Base-by-base conservation (phyloP, 352 stramenopile species). In the Pythium chondricola region DNA sequence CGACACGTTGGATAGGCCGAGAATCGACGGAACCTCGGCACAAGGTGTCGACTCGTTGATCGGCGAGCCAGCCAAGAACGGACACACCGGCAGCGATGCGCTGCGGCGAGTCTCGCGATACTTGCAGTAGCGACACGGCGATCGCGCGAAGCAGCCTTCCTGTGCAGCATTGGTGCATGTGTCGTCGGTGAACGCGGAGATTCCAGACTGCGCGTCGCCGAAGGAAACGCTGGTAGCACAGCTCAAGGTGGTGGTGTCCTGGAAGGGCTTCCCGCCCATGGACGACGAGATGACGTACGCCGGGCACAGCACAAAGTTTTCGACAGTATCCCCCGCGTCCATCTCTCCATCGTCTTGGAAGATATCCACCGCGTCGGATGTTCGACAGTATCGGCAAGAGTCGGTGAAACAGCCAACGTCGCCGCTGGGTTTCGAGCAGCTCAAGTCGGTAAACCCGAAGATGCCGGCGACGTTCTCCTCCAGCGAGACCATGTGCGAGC, bases 111-210 rank as follows among this genome's bases (percentile, higher is more conserved):
- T 60, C 6, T 41, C 29, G n/a, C 31, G 48, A 26, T 57, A 52
- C 18, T 43, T 38, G 43, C 56, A 69, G 31, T 30, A 67, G 30
- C 62, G 62, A 43, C 62, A 65, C 20, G 43, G 18, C 2, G 40
- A 21, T 1, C 39, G 44, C 3, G 47, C 46, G 25, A 65, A 67
- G 39, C 62, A 62, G 2, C 41, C 42, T 1, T 22, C 27, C n/a
- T 14, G 39, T 2, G 35, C 41, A 22, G 14, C 43, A 27, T 36
- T 40, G n/a, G 18, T 31, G 43, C 41, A 56, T 3, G 21, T 20
- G 16, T 20, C 13, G 14, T 62, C 44, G 4, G 25, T 10, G 17
- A 52, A 22, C 18, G 56, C 58, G 11, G 48, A 61, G 41, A 65
- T 47, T 9, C 51, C 48, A 16, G 21, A 16, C 48, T 59, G 43